These are phyloP conservation scores for Cystobasidiaceae sp. DNA, from an alignment of 1,284 basidiomycete genomes.

Conservation along the genomic window DNA sequence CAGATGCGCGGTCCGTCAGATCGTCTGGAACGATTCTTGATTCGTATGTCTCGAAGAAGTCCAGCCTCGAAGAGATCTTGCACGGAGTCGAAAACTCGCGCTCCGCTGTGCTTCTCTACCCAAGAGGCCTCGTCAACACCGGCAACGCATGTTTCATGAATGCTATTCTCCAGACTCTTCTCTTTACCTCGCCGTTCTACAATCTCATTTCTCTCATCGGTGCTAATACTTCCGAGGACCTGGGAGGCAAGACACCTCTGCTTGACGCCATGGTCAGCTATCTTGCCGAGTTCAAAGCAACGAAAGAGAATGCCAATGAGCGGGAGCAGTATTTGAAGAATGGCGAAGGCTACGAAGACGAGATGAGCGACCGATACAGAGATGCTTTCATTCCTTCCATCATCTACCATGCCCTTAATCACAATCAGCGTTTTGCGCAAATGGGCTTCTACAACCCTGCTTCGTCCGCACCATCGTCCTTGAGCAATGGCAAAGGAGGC, in stretches of 20 bases:
- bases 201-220: slow-evolving; percentile 70
- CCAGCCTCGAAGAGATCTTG: slow-evolving; percentile 12
- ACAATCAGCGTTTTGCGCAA: slow-evolving; percentile 86
- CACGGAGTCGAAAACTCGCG: slow-evolving; percentile 22
- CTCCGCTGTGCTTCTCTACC: slow-evolving; percentile 28
- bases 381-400: slow-evolving; percentile 78
- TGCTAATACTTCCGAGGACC: slow-evolving; percentile 51
- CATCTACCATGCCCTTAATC: slow-evolving; percentile 93
- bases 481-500: background rate
- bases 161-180: slow-evolving; percentile 79
- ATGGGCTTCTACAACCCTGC: slow-evolving; percentile 61
- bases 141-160: slow-evolving; percentile 99
- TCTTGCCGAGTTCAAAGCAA: slow-evolving; percentile 63
- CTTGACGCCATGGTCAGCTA: slow-evolving; percentile 79
- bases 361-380: background rate
- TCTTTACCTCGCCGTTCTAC: slow-evolving; percentile 83
- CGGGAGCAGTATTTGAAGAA: slow-evolving; percentile 25
- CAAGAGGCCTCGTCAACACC: slow-evolving; percentile 78
- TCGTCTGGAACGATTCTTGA: slow-evolving; percentile 4
- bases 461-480: slow-evolving; percentile 42
- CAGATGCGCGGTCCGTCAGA: background rate
- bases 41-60: slow-evolving; percentile 10
- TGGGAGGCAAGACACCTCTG: slow-evolving; percentile 61
- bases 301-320: slow-evolving; percentile 4
- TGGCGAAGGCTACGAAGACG: slow-evolving; percentile 43